Percentiles rank a stretch among this genome's conserved stretches.
phyloP scores from a whole-genome alignment of 345 rosid species.

The Acer negundo region DNA sequence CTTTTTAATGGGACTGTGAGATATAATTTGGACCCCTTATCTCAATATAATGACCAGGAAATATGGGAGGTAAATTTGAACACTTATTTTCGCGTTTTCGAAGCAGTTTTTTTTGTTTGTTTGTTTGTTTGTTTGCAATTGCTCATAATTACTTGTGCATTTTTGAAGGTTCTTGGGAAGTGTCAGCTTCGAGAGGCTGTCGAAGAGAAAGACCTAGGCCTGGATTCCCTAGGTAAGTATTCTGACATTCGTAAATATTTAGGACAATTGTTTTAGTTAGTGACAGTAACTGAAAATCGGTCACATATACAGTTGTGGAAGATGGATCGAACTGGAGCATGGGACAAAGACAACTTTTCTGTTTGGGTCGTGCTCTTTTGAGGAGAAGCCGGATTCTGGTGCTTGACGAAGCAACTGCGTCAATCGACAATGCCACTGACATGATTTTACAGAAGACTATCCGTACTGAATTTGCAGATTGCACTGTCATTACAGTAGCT shows the following conservation, averaged over 20 bases:
- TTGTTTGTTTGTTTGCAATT: background rate
- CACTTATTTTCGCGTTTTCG: too few relatives aligned
- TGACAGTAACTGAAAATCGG: background rate
- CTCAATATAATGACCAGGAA: slow-evolving; percentile 71
- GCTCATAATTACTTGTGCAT: background rate
- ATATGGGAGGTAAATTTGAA: slow-evolving; percentile 81
- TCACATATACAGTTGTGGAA: slow-evolving; percentile 59
- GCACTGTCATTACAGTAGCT: slow-evolving; percentile 89
- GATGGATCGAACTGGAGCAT: slow-evolving; percentile 98
- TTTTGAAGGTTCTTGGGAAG: slow-evolving; percentile 68
- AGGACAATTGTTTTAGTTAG: background rate
- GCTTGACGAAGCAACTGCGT: slow-evolving; percentile 96
- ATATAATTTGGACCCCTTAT: slow-evolving; percentile 83
- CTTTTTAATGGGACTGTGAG: slow-evolving; percentile 92
- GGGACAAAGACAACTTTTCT: slow-evolving; percentile 92
- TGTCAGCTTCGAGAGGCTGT: slow-evolving; percentile 86
- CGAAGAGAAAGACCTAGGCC: slow-evolving; percentile 71
- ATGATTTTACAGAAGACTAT: slow-evolving; percentile 82
- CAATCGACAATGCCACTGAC: slow-evolving; percentile 92
- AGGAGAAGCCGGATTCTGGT: slow-evolving; percentile 83
- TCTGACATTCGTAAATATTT: background rate
- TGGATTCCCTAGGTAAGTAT: slow-evolving; percentile 69
- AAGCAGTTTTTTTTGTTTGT: background rate
- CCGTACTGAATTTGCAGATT: slow-evolving; percentile 69
- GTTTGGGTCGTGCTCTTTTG: slow-evolving; percentile 88